Evolutionary conservation across 2,329 filamentous ascomycete species (phyloP).

Genomic region (Parasarocladium wereldwijsianum): DNA sequence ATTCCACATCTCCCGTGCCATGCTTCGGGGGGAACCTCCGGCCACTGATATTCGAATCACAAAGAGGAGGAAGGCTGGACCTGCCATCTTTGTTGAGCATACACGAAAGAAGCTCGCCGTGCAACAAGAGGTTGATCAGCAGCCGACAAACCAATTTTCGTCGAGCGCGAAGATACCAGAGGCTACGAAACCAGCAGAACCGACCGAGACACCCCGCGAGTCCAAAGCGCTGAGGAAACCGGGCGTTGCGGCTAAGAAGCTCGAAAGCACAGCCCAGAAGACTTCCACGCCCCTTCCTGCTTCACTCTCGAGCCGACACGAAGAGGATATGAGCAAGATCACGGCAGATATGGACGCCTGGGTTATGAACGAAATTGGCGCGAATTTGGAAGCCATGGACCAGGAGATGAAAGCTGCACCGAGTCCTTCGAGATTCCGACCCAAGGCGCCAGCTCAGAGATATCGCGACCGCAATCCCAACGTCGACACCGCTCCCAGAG

Average conservation of each 20-base stretch:
- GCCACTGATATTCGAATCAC: conserved; percentile 15
- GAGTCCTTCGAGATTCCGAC: conserved; percentile 30
- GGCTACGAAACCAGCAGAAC: background rate
- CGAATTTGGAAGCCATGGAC: conserved; percentile 33
- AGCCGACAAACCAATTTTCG: too few relatives aligned
- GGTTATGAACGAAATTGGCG: conserved; percentile 42
- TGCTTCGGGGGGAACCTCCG: conserved; percentile 12
- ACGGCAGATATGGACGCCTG: conserved; percentile 42
- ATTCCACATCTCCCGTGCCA: conserved; percentile 39
- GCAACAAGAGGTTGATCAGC: too few relatives aligned
- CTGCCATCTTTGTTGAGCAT: conserved; percentile 43
- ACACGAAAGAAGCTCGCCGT: conserved; percentile 22
- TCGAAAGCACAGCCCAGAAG: conserved; percentile 1
- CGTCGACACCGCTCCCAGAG: conserved; percentile 3
- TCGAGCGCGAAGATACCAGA: too few relatives aligned
- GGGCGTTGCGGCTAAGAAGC: background rate
- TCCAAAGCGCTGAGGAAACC: background rate
- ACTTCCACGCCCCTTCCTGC: conserved; percentile 16
- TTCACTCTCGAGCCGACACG: conserved; percentile 18
- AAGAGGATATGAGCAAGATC: conserved; percentile 32
- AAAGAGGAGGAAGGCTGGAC: conserved; percentile 25
- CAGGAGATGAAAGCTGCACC: conserved; percentile 18
- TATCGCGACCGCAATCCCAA: conserved; percentile 42
- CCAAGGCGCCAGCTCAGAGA: conserved; percentile 38
- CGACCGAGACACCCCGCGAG: background rate